Evolutionary conservation across 805 yeast species (phyloP).

Genomic region (Yamadazyma nakazawae): DNA sequence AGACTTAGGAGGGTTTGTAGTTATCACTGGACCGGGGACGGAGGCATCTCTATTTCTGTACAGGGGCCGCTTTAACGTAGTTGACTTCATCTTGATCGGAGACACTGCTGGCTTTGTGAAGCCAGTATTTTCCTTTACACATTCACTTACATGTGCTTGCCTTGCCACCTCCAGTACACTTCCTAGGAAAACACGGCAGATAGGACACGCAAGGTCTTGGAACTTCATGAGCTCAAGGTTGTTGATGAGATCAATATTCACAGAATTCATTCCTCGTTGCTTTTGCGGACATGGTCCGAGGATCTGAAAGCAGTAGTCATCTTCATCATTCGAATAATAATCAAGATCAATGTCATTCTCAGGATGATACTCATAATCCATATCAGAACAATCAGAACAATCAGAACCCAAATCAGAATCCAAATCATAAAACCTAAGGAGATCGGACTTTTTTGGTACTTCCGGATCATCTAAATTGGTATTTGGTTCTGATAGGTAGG

Average conservation of each 20-base stretch:
- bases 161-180: constrained; percentile 5
- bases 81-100: not conserved
- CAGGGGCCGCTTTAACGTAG: constrained; percentile 7
- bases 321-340: constrained; percentile 13
- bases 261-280: constrained; percentile 2
- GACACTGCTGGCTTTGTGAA: not conserved
- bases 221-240: constrained; percentile 7
- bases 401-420: constrained; percentile 10
- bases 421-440: constrained; percentile 7
- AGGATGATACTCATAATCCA: constrained; percentile 8
- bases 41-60: constrained; percentile 7
- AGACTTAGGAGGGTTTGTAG: constrained; percentile 16
- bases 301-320: constrained; percentile 10
- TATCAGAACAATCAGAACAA: constrained; percentile 10
- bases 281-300: constrained; percentile 9
- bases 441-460: not conserved
- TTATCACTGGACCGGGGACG: constrained; percentile 8
- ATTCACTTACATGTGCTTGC: constrained; percentile 10
- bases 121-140: constrained; percentile 7
- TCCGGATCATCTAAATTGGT: not conserved
- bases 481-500: not conserved
- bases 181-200: constrained; percentile 11
- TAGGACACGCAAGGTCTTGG: constrained; percentile 8
- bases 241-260: constrained; percentile 8
- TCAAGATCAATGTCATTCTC: constrained; percentile 14